Conservation (phyloP, 2,329 filamentous ascomycete genomes). For the Coniochaeta sp. region DNA sequence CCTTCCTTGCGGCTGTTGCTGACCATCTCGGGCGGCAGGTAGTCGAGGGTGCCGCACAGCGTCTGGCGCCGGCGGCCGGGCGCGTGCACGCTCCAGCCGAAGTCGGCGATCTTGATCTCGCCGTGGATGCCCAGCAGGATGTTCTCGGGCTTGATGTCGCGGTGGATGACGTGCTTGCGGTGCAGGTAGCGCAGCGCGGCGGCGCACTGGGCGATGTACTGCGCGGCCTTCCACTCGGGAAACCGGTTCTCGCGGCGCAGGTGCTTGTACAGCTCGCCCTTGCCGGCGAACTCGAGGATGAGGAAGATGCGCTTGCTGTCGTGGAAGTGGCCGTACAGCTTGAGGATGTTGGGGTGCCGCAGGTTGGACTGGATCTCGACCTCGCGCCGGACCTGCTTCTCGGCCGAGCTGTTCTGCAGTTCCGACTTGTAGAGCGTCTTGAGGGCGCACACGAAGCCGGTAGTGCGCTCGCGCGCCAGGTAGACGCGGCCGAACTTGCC, state of each 20-base stretch:
- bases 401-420: slow-evolving; percentile 65
- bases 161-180: slow-evolving; percentile 95
- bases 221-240: slow-evolving; percentile 77
- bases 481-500: slow-evolving; percentile 86
- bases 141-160: slow-evolving; percentile 97
- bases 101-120: slow-evolving; percentile 98
- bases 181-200: slow-evolving; percentile 83
- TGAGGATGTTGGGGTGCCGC: slow-evolving; percentile 76
- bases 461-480: slow-evolving; percentile 70
- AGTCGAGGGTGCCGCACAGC: slow-evolving; percentile 96
- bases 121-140: slow-evolving; percentile 94
- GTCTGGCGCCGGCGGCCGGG: slow-evolving; percentile 90
- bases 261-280: slow-evolving; percentile 85
- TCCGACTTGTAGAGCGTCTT: slow-evolving; percentile 84
- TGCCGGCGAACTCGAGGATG: slow-evolving; percentile 79
- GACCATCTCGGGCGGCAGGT: slow-evolving; percentile 97
- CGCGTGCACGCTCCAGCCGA: slow-evolving; percentile 96
- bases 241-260: slow-evolving; percentile 72
- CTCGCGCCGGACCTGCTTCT: slow-evolving; percentile 81
- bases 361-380: slow-evolving; percentile 88
- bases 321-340: slow-evolving; percentile 82
- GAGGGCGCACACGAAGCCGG: slow-evolving; percentile 76
- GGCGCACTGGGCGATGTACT: slow-evolving; percentile 89
- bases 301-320: slow-evolving; percentile 83
- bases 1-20: slow-evolving; percentile 47